phyloP scores from a whole-genome alignment of 768 basidiomycete genomes.

The Xanthoconium stramineum region DNA sequence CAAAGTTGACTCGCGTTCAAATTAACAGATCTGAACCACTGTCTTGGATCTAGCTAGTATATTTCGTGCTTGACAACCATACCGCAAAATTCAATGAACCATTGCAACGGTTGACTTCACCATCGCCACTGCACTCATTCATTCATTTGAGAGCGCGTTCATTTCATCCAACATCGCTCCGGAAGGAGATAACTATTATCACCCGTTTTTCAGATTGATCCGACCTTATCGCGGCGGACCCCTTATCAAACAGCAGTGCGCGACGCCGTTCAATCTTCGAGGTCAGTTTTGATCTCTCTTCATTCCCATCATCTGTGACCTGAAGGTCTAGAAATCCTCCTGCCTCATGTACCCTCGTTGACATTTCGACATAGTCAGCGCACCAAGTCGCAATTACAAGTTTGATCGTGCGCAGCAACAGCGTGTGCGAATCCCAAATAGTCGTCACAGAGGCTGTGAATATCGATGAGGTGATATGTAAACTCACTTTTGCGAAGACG shows the following conservation, averaged over 20 bases:
- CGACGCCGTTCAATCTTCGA: conserved; percentile 17
- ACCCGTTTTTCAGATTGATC: conserved; percentile 15
- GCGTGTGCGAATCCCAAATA: conserved; percentile 6
- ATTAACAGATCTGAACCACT: background rate
- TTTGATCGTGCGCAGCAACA: conserved; percentile 7
- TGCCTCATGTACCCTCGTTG: background rate
- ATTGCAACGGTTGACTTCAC: background rate
- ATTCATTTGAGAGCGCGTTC: background rate
- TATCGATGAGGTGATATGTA: conserved; percentile 3
- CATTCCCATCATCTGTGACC: conserved; percentile 2
- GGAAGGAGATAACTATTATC: conserved; percentile 10
- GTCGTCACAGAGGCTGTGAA: conserved; percentile 2
- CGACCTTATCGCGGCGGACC: conserved; percentile 18
- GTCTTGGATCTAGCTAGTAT: background rate
- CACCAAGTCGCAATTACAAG: background rate
- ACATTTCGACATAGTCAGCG: conserved; percentile 2
- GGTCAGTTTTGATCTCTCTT: background rate
- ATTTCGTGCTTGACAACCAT: background rate
- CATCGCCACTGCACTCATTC: background rate
- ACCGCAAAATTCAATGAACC: background rate
- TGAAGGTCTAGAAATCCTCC: background rate
- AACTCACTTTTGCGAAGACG: background rate
- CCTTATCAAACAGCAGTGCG: conserved; percentile 1
- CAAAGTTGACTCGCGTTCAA: background rate
- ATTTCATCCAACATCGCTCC: conserved; percentile 1